These are phyloP conservation scores for Leccinum pachyderme DNA, from an alignment of 1,284 basidiomycete species.

Conservation along the genomic window DNA sequence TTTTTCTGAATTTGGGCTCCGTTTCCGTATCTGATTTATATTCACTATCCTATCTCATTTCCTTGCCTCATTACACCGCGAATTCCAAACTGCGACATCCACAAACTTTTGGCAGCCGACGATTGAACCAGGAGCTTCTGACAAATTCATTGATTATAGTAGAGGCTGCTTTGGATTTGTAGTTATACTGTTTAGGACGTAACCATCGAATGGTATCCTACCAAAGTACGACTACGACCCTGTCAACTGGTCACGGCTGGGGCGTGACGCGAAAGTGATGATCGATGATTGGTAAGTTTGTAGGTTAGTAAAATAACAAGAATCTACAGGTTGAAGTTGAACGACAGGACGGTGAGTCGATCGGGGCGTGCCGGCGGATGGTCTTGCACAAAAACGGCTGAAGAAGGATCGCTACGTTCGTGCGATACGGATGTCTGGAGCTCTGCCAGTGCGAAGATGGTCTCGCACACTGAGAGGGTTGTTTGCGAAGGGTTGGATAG, in stretches of 20 bases:
- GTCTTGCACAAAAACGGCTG: slow-evolving; percentile 19
- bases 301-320: neutral
- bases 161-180: neutral
- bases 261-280: no score
- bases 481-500: slow-evolving; percentile 2
- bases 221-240: no score
- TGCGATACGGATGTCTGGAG: slow-evolving; percentile 21
- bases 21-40: neutral
- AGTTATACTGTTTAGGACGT: neutral
- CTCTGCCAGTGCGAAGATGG: neutral
- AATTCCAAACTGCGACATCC: slow-evolving; percentile 1
- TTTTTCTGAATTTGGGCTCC: neutral
- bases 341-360: slow-evolving; percentile 1
- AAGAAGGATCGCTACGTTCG: slow-evolving; percentile 20
- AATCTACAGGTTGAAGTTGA: slow-evolving; percentile 1
- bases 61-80: slow-evolving; percentile 19
- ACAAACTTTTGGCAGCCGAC: neutral
- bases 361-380: slow-evolving; percentile 14
- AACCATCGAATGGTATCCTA: neutral
- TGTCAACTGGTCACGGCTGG: no score
- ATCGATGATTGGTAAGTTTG: no score
- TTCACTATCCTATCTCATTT: slow-evolving; percentile 18
- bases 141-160: neutral
- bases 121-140: neutral
- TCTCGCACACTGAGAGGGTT: slow-evolving; percentile 1